phyloP scores from a whole-genome alignment of 164 flowering plant species.

The Vitis rupestris region DNA sequence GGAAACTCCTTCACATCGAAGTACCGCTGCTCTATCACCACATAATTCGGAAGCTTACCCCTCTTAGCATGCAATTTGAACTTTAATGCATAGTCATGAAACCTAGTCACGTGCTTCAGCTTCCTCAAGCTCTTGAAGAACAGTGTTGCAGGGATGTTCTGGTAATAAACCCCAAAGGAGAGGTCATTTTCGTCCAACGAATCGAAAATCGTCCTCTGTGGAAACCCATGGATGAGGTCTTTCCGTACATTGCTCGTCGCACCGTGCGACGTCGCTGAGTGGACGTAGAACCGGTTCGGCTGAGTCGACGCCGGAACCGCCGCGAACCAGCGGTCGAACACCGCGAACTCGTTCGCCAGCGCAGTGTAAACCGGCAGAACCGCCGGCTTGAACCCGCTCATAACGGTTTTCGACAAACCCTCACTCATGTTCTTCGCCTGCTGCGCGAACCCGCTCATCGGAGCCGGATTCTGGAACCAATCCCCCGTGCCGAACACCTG shows the following conservation, averaged over 20 bases:
- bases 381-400: conserved; percentile 80
- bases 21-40: conserved; percentile 85
- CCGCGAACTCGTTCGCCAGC: conserved; percentile 74
- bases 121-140: conserved; percentile 81
- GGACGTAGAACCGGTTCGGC: conserved; percentile 90
- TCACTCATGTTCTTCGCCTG: conserved; percentile 57
- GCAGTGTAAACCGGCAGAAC: conserved; percentile 62
- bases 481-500: conserved; percentile 60
- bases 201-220: conserved; percentile 88
- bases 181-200: conserved; percentile 81
- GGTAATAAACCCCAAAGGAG: conserved; percentile 89
- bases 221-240: conserved; percentile 80
- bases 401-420: conserved; percentile 54
- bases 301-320: conserved; percentile 90
- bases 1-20: conserved; percentile 61
- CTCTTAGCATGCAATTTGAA: conserved; percentile 61
- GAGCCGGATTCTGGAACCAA: conserved; percentile 41
- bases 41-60: conserved; percentile 84
- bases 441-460: conserved; percentile 89
- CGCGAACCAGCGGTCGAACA: conserved; percentile 87
- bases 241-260: conserved; percentile 72
- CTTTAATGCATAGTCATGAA: conserved; percentile 58
- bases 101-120: conserved; percentile 68
- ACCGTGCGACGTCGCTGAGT: conserved; percentile 96
- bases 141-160: conserved; percentile 86